Evolutionary conservation across 495 filamentous ascomycete species (phyloP), one percentile per base, ranked within the genome.

Genomic region (Aspergillus funiculosus): DNA sequence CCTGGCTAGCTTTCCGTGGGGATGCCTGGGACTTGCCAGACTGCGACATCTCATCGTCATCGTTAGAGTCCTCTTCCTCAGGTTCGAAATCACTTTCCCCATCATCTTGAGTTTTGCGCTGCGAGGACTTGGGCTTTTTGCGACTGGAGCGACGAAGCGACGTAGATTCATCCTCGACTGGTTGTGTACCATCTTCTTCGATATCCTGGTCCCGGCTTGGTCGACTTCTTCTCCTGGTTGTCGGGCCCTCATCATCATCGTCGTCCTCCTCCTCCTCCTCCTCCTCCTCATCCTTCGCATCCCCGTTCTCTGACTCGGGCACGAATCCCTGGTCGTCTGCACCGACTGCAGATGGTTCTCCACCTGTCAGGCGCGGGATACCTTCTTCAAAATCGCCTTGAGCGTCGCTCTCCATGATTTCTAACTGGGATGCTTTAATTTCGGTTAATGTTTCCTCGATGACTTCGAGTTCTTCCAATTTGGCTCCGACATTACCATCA

Each of bases 21-120:
- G 71, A 69, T 20, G 43, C 60, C 15, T 67, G 59, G 1, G 67
- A 62, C 24, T 67, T 65, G 22, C 67, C 77, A 9, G 75, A 75
- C 17, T 71, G 73, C 1, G 76, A 78, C 8, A 74, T 38, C 20
- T 58, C 87, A 34, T 83, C 82, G 28, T 82, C 89, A 40, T 83
- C 78, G 43, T 78, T 70, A 1, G 64, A 67, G 18, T 68, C 68
- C 24, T 82, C 82, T 38, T 81, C 79, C 6, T 76, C 76, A 6
- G 88, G 88, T 54, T 95, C 87, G 56, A 94, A 95, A 51, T 95
- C 89, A 59, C 87, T 92, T 53, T 83, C 87, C 11, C 85, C 84
- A 46, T 89, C 81, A 13, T 73, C n/a, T n/a, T n/a, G n/a, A n/a
- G n/a, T 48, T 19, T 73, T 77, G 39, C 76, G 77, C 57, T 83